Percentiles rank a stretch among this genome's conserved stretches.
Evolutionary conservation across 2,329 filamentous ascomycete species (phyloP).

Genomic region (Domatiomyces catenatus): DNA sequence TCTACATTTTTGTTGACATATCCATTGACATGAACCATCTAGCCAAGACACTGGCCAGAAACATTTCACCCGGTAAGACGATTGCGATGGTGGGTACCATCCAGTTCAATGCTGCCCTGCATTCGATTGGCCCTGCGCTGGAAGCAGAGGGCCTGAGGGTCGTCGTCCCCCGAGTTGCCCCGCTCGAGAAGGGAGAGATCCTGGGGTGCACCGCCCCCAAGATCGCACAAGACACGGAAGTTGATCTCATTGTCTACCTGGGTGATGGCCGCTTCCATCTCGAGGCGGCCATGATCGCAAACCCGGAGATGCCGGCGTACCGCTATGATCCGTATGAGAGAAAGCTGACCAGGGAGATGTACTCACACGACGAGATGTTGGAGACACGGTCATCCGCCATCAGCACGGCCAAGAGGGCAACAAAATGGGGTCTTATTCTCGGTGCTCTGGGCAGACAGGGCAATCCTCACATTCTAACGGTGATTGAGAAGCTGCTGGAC

Average conservation of each 20-base stretch:
- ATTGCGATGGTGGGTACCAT: conserved; percentile 93
- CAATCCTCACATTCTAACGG: conserved; percentile 77
- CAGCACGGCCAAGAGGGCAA: conserved; percentile 54
- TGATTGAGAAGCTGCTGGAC: conserved; percentile 66
- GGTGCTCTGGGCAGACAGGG: conserved; percentile 86
- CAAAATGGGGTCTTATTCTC: conserved; percentile 88
- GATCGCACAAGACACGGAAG: conserved; percentile 38
- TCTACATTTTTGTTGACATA: conserved; percentile 98
- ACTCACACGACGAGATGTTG: conserved; percentile 85
- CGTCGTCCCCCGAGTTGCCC: conserved; percentile 80
- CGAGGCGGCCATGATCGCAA: conserved; percentile 98
- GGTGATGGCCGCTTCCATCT: conserved; percentile 91
- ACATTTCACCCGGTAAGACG: conserved; percentile 70
- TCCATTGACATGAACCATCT: conserved; percentile 85
- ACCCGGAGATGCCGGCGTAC: conserved; percentile 78
- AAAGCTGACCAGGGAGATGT: conserved; percentile 77
- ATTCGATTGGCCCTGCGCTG: conserved; percentile 62
- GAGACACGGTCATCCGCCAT: conserved; percentile 65
- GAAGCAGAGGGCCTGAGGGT: conserved; percentile 74
- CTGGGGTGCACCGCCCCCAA: conserved; percentile 88
- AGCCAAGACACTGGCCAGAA: conserved; percentile 70
- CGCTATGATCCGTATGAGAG: conserved; percentile 94
- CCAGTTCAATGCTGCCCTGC: conserved; percentile 94
- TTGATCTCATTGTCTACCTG: conserved; percentile 74
- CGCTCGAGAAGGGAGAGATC: conserved; percentile 87